Evolutionary conservation across 2,329 filamentous ascomycete species (phyloP).

Genomic region (Penicillium sp.): DNA sequence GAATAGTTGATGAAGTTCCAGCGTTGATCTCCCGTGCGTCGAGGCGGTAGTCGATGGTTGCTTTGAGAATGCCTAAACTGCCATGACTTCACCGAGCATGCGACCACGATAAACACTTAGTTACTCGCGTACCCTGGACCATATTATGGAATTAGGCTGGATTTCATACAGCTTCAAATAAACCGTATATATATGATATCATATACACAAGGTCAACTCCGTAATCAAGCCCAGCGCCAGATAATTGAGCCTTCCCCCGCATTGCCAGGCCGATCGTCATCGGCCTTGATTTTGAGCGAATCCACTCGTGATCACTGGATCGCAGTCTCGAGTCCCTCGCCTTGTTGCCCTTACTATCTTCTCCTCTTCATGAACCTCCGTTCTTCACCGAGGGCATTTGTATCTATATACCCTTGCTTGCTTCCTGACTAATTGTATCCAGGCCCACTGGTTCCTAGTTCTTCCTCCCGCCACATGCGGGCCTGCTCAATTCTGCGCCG

Average conservation of each 20-base stretch:
- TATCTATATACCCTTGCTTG: not conserved
- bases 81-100: not conserved
- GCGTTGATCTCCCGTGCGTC: not conserved
- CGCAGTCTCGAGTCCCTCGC: too few species aligned
- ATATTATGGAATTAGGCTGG: too few species aligned
- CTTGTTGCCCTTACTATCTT: too few species aligned
- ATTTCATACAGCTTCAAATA: not conserved
- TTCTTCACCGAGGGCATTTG: not conserved
- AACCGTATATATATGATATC: not conserved
- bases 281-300: conserved; percentile 7
- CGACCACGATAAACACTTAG: not conserved
- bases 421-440: not conserved
- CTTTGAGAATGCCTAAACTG: not conserved
- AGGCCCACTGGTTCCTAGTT: conserved; percentile 7
- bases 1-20: not conserved
- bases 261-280: conserved; percentile 11
- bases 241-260: conserved; percentile 1
- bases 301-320: conserved; percentile 4
- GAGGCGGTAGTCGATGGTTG: too few species aligned
- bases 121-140: not conserved
- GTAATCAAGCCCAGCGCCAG: not conserved
- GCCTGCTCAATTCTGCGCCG: conserved; percentile 32
- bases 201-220: not conserved
- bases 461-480: conserved; percentile 38
- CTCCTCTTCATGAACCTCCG: not conserved